A percentile compares a stretch with the other conserved stretches of the same genome.
These are phyloP conservation scores for Senna siamea DNA, from an alignment of 306 rosid species.

Conservation along the genomic window DNA sequence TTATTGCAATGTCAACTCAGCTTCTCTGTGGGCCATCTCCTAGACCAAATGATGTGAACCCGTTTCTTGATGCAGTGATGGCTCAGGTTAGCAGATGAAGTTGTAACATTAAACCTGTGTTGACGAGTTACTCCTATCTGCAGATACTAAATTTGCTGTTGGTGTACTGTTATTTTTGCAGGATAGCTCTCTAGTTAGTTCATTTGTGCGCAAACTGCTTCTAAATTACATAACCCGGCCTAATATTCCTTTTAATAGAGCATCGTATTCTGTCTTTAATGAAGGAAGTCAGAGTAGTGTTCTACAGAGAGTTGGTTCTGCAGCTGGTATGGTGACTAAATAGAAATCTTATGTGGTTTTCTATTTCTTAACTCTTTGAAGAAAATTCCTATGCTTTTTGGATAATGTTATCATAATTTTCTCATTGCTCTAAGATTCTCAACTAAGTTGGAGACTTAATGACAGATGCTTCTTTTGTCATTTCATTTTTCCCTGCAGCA, in stretches of 20 bases:
- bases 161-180: conserved; percentile 54
- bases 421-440: conserved; percentile 34
- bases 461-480: conserved; percentile 22
- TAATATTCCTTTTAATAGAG: conserved; percentile 54
- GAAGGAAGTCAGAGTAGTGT: conserved; percentile 90
- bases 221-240: conserved; percentile 68
- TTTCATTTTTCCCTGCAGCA: conserved; percentile 64
- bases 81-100: conserved; percentile 72
- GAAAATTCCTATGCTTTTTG: conserved; percentile 21
- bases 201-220: conserved; percentile 74
- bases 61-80: conserved; percentile 93
- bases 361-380: conserved; percentile 17
- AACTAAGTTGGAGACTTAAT: conserved; percentile 35
- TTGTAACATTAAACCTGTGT: conserved; percentile 27
- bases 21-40: conserved; percentile 98
- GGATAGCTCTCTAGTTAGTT: conserved; percentile 76
- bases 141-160: conserved; percentile 33
- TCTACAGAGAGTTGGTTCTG: conserved; percentile 92
- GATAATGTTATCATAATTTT: not conserved
- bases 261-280: conserved; percentile 70
- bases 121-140: conserved; percentile 34
- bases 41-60: conserved; percentile 77
- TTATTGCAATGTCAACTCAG: conserved; percentile 93
- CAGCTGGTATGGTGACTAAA: conserved; percentile 72
- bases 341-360: conserved; percentile 10